A percentile compares a stretch with the other conserved stretches of the same genome.
phyloP scores from a whole-genome alignment of 371 early-diverging fungal species.

The Capillidium heterosporum region DNA sequence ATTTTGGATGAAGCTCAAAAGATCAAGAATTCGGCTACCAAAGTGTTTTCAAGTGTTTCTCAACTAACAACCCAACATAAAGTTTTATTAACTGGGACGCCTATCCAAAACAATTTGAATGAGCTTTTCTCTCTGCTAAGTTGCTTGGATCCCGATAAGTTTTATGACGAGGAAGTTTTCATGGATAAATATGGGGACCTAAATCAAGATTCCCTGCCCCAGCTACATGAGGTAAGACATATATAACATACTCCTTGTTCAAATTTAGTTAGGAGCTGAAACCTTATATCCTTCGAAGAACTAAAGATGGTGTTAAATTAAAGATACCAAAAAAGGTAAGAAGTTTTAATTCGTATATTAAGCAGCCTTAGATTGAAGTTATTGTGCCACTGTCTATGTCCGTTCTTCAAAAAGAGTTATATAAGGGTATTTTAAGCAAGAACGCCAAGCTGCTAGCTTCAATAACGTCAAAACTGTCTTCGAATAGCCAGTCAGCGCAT shows the following conservation, averaged over 20 bases:
- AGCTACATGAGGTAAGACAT: constrained; percentile 3
- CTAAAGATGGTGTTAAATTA: constrained; percentile 8
- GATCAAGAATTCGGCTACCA: constrained; percentile 98
- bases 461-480: constrained; percentile 42
- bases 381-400: constrained; percentile 93
- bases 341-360: constrained; percentile 89
- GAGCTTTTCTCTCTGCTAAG: constrained; percentile 98
- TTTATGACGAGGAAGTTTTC: constrained; percentile 82
- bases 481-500: constrained; percentile 13
- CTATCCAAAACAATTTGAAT: constrained; percentile 95
- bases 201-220: neutral
- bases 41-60: constrained; percentile 77
- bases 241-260: neutral
- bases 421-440: constrained; percentile 91
- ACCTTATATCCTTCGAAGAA: neutral
- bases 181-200: constrained; percentile 59
- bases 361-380: constrained; percentile 25
- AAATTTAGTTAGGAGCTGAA: constrained; percentile 1
- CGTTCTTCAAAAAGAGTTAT: constrained; percentile 93
- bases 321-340: constrained; percentile 94
- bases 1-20: constrained; percentile 99
- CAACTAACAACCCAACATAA: constrained; percentile 78
- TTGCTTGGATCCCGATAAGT: constrained; percentile 93
- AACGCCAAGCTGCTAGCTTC: constrained; percentile 78
- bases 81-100: constrained; percentile 97